Conservation (phyloP, 2,329 filamentous ascomycete species). For the Plectosphaerella cucumerina region DNA sequence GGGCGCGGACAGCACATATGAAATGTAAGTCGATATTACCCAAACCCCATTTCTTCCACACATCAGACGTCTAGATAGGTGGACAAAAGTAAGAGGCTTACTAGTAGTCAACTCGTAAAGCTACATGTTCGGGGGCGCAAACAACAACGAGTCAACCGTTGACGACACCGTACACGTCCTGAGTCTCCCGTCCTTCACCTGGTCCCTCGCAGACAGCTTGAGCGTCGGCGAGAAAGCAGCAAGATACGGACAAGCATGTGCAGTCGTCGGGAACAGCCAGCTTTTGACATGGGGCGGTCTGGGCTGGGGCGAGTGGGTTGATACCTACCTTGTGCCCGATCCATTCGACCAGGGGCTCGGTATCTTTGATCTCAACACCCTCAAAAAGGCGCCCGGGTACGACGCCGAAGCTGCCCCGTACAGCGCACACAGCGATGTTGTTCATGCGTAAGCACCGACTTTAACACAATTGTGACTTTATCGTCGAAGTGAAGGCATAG, state of each 20-base stretch:
- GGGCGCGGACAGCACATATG: slow-evolving; percentile 8
- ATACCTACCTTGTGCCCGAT: not conserved
- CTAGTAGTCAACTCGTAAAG: not conserved
- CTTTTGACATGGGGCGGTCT: slow-evolving; percentile 9
- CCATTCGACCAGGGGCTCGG: slow-evolving; percentile 6
- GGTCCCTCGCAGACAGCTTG: not conserved
- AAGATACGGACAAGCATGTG: slow-evolving; percentile 8
- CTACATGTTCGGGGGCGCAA: slow-evolving; percentile 11
- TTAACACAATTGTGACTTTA: not conserved
- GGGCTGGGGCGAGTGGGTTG: not conserved
- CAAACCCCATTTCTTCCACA: not conserved
- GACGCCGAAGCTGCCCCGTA: slow-evolving; percentile 6
- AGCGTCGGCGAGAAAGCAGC: not conserved
- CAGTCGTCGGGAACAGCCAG: slow-evolving; percentile 9
- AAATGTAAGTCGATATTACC: slow-evolving; percentile 5
- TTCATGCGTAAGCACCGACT: not conserved
- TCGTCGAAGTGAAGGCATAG: not conserved
- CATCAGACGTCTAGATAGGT: too few relatives aligned
- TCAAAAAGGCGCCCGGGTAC: slow-evolving; percentile 6
- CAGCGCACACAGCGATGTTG: not conserved
- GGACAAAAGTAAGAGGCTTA: not conserved
- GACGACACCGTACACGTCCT: slow-evolving; percentile 9
- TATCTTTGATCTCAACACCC: slow-evolving; percentile 8
- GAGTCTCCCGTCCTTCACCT: slow-evolving; percentile 10
- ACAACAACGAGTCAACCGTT: not conserved